These are phyloP conservation scores for Didymella pinodella DNA, from an alignment of 2,329 filamentous ascomycete species.

Conservation along the genomic window DNA sequence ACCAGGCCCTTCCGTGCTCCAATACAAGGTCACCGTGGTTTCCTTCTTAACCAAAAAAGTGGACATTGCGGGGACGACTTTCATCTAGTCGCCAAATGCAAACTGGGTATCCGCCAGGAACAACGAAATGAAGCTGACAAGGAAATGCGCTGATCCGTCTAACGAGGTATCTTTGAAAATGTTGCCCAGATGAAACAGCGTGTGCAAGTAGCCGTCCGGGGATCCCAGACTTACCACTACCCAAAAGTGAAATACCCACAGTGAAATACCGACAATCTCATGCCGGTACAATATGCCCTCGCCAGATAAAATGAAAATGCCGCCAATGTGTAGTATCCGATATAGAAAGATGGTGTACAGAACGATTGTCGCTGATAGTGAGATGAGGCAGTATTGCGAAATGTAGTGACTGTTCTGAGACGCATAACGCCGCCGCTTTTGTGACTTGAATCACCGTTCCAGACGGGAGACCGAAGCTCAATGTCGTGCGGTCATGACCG, in stretches of 20 bases:
- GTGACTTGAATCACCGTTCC: constrained; percentile 43
- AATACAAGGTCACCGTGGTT: constrained; percentile 17
- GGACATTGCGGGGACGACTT: constrained; percentile 20
- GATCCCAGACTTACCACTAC: constrained; percentile 13
- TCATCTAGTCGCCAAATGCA: constrained; percentile 46
- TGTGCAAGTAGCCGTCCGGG: constrained; percentile 25
- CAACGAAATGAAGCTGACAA: constrained; percentile 35
- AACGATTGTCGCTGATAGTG: constrained; percentile 34
- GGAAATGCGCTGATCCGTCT: constrained; percentile 39
- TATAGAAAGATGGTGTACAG: constrained; percentile 33
- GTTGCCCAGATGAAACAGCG: constrained; percentile 30
- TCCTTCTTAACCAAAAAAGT: constrained; percentile 29
- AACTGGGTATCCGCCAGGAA: constrained; percentile 47
- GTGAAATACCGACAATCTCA: constrained; percentile 27
- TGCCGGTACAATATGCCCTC: constrained; percentile 25
- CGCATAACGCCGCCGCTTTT: constrained; percentile 22
- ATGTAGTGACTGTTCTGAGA: constrained; percentile 40
- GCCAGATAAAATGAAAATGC: constrained; percentile 35
- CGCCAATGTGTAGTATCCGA: constrained; percentile 34
- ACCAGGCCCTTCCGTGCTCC: constrained; percentile 14
- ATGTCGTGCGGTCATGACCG: constrained; percentile 47
- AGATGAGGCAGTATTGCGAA: constrained; percentile 30
- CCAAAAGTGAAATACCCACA: constrained; percentile 18
- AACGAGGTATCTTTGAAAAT: constrained; percentile 44
- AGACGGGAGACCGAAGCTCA: constrained; percentile 46